phyloP scores from a whole-genome alignment of 2,329 filamentous ascomycete species.

The Penicillium brasilianum region DNA sequence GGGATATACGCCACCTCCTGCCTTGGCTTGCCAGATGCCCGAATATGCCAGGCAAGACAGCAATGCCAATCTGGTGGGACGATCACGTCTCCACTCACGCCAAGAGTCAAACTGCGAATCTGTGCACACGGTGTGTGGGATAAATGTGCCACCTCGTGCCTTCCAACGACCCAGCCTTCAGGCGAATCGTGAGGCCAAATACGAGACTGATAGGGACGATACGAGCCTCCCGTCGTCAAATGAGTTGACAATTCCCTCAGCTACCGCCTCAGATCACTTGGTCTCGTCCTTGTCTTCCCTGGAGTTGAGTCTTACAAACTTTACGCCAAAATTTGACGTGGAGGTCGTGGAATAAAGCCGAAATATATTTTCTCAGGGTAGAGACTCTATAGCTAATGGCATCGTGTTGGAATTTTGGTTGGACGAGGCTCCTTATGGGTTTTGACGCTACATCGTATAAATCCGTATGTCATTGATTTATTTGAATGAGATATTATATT shows the following conservation, averaged over 20 bases:
- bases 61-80: background rate
- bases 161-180: background rate
- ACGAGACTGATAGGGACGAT: background rate
- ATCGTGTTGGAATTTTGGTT: background rate
- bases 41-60: background rate
- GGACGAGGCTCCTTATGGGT: background rate
- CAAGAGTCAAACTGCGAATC: background rate
- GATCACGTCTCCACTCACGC: background rate
- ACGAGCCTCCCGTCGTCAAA: background rate
- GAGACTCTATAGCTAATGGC: background rate
- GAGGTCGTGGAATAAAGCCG: background rate
- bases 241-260: background rate
- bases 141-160: background rate
- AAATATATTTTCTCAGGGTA: background rate
- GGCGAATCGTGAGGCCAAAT: background rate
- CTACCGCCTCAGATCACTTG: background rate
- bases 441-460: background rate
- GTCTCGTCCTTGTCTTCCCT: background rate
- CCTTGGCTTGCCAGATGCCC: background rate
- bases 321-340: background rate
- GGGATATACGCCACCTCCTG: background rate
- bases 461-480: background rate
- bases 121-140: background rate
- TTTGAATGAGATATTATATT: background rate
- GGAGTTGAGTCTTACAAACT: constrained; percentile 1